Evolutionary conservation across 805 yeast species (phyloP), one percentile per base, ranked within the genome.

Genomic region (Metschnikowia lochheadii): DNA sequence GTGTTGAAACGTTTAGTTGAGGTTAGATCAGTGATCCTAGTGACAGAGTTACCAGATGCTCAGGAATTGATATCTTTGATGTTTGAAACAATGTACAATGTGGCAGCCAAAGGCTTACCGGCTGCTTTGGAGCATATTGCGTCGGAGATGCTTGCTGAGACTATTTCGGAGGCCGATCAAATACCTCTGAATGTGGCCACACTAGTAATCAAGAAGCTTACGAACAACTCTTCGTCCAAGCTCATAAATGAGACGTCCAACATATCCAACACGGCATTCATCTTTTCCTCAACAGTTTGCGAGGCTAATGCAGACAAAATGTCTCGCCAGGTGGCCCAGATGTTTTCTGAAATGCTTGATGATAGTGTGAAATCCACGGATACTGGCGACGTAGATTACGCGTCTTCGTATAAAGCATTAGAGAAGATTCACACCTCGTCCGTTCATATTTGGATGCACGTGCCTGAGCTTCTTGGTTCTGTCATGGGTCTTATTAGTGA

Each of bases 401-500:
- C 53, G 26, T 62, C 69, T 3, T 48, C 54, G 2, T 54, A 68
- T 44, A 76, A 72, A 40, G 80, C 79, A 18, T 66, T 87, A 48
- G 72, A 71, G 10, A 84, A 83, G 59, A 72, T 87, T 3, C 96
- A 89, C 60, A 74, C 66, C 11, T 67, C 89, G 33, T 69, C 84
- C 0, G 68, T 83, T 2, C 84, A 84, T 52, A 69, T 90, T 2
- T 91, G 97, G 96, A 80, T 75, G 57, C 76, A 80, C 46, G 83
- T 83, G 0, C 97, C 97, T 0, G 94, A 86, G 43, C 68, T 87
- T 18, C 71, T 88, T 10, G 76, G 80, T 3, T 81, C 94, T 1
- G 85, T 87, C 0, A 80, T 87, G 75, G 94, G 96, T 0, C 77
- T 88, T 46, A 70, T 90, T 3, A 88, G 87, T 56, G 89, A 87